phyloP scores from a whole-genome alignment of 495 filamentous ascomycete species.

The Trichocladium antarcticum region DNA sequence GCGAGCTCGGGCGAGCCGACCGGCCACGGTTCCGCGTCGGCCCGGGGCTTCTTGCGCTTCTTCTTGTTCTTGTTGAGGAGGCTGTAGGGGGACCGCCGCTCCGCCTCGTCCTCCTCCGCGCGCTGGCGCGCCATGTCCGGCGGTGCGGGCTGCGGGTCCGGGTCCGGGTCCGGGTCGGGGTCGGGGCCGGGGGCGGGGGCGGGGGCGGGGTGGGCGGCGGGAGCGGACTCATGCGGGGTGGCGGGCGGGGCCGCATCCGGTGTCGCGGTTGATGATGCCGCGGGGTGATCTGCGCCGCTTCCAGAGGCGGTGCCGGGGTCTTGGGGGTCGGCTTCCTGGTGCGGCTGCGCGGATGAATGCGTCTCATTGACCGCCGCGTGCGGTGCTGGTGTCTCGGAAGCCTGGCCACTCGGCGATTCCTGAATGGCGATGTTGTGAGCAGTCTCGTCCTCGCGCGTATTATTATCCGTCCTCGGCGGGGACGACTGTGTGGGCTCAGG shows the following conservation, averaged over 20 bases:
- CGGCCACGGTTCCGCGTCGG: conserved; percentile 17
- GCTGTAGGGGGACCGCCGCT: conserved; percentile 20
- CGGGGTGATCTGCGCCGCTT: not conserved
- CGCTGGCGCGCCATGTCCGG: conserved; percentile 10
- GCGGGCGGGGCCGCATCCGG: conserved; percentile 6
- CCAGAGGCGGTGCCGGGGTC: not conserved
- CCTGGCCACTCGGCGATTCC: not conserved
- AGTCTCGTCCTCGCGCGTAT: conserved; percentile 3
- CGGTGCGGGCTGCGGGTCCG: not conserved
- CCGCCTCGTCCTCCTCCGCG: conserved; percentile 10
- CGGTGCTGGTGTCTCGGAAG: not conserved
- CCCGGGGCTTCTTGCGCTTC: conserved; percentile 15
- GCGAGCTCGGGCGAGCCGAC: conserved; percentile 10
- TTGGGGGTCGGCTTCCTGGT: not conserved
- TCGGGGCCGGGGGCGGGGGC: not conserved
- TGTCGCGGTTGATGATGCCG: not conserved
- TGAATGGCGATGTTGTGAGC: conserved; percentile 1
- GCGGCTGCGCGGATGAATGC: not conserved
- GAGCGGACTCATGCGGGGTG: conserved; percentile 2
- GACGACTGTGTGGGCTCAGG: conserved; percentile 1
- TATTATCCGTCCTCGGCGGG: not conserved
- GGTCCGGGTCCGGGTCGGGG: not conserved
- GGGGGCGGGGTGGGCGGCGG: no score
- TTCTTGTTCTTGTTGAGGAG: conserved; percentile 23
- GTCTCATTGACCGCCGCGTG: conserved; percentile 2